Evolutionary conservation across 176 grass and related monocot species (phyloP), one percentile per base, ranked within the genome.

Genomic region (Poa pratensis): DNA sequence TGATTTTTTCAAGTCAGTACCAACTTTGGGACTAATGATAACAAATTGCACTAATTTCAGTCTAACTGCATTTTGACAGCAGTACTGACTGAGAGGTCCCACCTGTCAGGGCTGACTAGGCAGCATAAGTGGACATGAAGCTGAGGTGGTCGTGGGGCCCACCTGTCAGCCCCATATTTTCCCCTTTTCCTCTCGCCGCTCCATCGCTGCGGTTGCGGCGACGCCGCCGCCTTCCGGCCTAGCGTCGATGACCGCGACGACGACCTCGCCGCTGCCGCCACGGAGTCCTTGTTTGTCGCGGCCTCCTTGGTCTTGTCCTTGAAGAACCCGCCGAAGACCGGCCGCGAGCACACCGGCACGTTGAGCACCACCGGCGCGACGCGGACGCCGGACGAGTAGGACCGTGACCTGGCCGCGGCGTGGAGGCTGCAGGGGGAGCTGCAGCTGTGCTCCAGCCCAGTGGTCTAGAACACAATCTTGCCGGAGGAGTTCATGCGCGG

Each of bases 401-500:
- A 98, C 45, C 93, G 85, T 3, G 91, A 35, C 52, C 80, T 89
- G 2, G 87, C 74, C 1, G 91, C 91, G 5, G 89, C 95, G 76
- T 93, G 88, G 68, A 98, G 85, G 75, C 85, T 95, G 61, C 95
- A 92, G 0, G 95, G 95, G 2, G 93, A 95, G 80, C 95, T 98
- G 19, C 85, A 98, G 87, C 95, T 98, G 80, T 93, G 87, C 46
- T 93, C 95, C 77, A 98, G 79, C 1, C 93, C 71, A 1, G 62
- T 74, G 0, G 62, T 86, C 75, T 98, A 93, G 89, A 98, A 98
- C 59, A 98, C 91, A 55, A 98, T 85, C 92, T 95, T 97, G 26
- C 95, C 95, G 1, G 92, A 91, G 9, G 93, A 89, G 80, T 97
- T 95, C 93, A 97, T 97, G 50, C 95, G 89, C 43, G 95, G 95